Base-by-base conservation (phyloP, 352 stramenopile species). In the Elongisporangium anandrum region DNA sequence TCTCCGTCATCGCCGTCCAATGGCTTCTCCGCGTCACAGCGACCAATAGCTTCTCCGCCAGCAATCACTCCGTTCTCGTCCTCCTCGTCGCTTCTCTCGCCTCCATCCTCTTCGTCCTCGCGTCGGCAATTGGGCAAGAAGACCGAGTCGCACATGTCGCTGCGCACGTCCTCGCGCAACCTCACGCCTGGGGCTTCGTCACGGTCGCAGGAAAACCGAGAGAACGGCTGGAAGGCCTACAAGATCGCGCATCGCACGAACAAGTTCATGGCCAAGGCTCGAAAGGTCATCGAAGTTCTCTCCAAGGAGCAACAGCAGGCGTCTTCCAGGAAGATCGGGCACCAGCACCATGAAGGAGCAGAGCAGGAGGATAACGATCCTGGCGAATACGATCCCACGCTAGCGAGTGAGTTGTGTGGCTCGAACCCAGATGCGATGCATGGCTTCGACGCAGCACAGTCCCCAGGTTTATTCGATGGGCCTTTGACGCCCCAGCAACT, bases 191-290 rank as follows among this genome's bases (percentile, higher is more conserved):
- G 69, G 9, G 34, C 60, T 12, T 51, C 60, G 4, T 54, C 56
- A 2, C 45, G 23, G 4, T 8, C 26, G 8, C 17, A 38, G 12
- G 54, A 71, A 68, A 19, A 41, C 22, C 24, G 41, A 41, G 57
- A 76, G 34, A 77, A 83, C 7, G 73, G 67, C 2, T 88, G 80
- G 80, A 79, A 74, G 48, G 58, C 80, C 16, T 90, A 87, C 58
- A 88, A 86, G 52, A 55, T 85, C 10, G 80, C 77, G 13, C 69
- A 88, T 34, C 77, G 76, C 1, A 88, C 76, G 5, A 87, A 88
- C 60, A 69, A 73, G 5, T 50, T 90, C 52, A 73, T 90, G 9
- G 64, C 69, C 19, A 87, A 87, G 62, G 87, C 79, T n/a, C 69
- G 75, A 16, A 75, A 75, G 47, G 62, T 79, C 13, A 69, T 84